Base-by-base conservation (phyloP, 257 asterid genomes). In the Pogostemon cablin region DNA sequence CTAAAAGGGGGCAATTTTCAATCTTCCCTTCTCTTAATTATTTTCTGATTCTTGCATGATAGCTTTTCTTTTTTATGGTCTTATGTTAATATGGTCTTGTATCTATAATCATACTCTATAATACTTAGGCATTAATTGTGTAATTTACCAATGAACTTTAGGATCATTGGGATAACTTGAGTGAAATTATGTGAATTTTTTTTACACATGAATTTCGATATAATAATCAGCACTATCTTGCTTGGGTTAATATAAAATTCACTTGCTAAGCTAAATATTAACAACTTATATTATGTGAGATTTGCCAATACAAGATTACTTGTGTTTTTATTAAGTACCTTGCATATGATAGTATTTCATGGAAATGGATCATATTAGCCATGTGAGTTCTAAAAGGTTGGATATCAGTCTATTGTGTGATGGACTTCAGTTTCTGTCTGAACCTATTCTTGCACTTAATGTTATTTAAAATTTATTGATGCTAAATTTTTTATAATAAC, bases 401-500 rank as follows among this genome's bases (percentile, higher is more conserved):
- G 65, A 6, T 60, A 38, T 3, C 10, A 6, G 15, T 48, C 54
- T 48, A 3, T 48, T 49, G 2, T n/a, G n/a, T 68, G 39, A 49
- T 75, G 68, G 61, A 68, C 69, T 43, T 73, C 55, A 38, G 40
- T 35, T 70, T 6, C 41, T 4, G 25, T 60, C 75, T 41, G 49
- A 46, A 60, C 44, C 54, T 73, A 12, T 67, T 10, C 53, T 4
- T 53, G 25, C 35, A 34, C 65, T 64, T 73, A 17, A 72, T 67
- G 43, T 52, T 71, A 39, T n/a, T 35, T 25, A 25, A 25, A 25
- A 25, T 25, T 25, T 65, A 65, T 41, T 55, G 6, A 71, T 73
- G 53, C 75, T 85, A 74, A 50, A 69, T 65, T 73, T 39, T 15
- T 67, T 62, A 62, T 65, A 48, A 53, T 78, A 48, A 56, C 72